Evolutionary conservation across 2,329 filamentous ascomycete genomes (phyloP).

Genomic region (Phyllosticta paracitricarpa): DNA sequence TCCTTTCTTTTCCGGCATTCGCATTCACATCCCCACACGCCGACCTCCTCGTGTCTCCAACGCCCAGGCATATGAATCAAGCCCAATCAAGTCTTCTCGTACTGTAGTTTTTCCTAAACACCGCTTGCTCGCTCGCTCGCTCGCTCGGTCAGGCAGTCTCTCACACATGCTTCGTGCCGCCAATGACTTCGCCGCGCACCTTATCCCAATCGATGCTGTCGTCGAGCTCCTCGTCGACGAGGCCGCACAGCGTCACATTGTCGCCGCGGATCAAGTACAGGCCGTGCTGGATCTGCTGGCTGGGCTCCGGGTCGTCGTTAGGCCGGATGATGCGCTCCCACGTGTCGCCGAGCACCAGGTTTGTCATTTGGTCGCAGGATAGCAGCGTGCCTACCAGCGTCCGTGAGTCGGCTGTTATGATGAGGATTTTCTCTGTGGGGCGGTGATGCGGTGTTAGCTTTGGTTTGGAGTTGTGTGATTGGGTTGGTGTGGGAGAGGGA

Average conservation of each 20-base stretch:
- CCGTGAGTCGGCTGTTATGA: conserved; percentile 86
- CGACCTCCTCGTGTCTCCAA: not conserved
- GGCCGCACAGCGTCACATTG: conserved; percentile 81
- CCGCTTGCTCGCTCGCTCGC: not conserved
- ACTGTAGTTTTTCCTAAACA: not conserved
- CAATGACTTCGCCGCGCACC: conserved; percentile 76
- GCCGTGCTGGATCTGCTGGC: conserved; percentile 70
- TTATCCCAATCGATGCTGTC: conserved; percentile 85
- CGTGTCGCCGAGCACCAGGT: conserved; percentile 75
- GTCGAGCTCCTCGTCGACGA: conserved; percentile 85
- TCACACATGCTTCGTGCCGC: conserved; percentile 64
- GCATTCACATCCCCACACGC: not conserved
- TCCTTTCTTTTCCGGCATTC: not conserved
- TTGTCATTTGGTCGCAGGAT: conserved; percentile 84
- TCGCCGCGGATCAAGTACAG: conserved; percentile 89
- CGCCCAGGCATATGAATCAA: not conserved
- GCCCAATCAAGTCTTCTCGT: not conserved
- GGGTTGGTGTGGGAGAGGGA: not conserved
- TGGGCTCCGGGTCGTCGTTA: conserved; percentile 71
- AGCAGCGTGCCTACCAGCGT: conserved; percentile 67
- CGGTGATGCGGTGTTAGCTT: not conserved
- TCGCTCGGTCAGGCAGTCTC: not conserved
- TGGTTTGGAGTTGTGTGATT: not conserved
- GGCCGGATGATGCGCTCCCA: conserved; percentile 85
- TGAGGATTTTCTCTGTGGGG: conserved; percentile 71